phyloP scores from a whole-genome alignment of 2,329 filamentous ascomycete genomes.

The Colletotrichum sublineola region DNA sequence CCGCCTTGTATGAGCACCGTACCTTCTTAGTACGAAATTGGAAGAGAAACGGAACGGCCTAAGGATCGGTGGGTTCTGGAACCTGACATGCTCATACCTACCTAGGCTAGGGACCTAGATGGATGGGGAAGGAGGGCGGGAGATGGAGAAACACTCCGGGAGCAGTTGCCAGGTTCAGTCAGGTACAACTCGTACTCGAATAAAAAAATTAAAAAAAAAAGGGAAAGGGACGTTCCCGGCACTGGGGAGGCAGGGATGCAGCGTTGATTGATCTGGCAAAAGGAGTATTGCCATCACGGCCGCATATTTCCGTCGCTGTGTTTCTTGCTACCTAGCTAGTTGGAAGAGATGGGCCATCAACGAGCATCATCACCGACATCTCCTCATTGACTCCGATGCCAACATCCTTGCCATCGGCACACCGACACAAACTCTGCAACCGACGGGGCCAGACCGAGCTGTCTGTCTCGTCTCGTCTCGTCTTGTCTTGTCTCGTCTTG shows the following conservation, averaged over 20 bases:
- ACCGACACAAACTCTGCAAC: background rate
- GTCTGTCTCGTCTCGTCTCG: background rate
- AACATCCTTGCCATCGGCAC: background rate
- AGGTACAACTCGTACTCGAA: background rate
- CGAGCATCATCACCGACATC: background rate
- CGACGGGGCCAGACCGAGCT: background rate
- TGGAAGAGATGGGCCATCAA: background rate
- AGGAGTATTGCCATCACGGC: background rate
- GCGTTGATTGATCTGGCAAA: background rate
- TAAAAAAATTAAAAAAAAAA: background rate
- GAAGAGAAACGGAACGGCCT: constrained; percentile 12
- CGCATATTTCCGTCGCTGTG: background rate
- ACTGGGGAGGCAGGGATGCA: background rate
- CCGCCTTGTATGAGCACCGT: too few relatives aligned
- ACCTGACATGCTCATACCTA: constrained; percentile 20
- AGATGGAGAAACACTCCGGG: background rate
- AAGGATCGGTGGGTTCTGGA: constrained; percentile 31
- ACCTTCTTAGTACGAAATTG: background rate
- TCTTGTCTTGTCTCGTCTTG: background rate
- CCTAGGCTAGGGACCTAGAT: background rate
- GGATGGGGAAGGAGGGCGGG: constrained; percentile 9
- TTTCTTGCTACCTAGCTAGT: too few relatives aligned
- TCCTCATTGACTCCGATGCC: background rate
- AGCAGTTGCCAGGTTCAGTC: background rate
- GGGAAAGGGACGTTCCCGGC: background rate